Conservation (phyloP, 176 grass and related monocot genomes). For the Stipa capillata region DNA sequence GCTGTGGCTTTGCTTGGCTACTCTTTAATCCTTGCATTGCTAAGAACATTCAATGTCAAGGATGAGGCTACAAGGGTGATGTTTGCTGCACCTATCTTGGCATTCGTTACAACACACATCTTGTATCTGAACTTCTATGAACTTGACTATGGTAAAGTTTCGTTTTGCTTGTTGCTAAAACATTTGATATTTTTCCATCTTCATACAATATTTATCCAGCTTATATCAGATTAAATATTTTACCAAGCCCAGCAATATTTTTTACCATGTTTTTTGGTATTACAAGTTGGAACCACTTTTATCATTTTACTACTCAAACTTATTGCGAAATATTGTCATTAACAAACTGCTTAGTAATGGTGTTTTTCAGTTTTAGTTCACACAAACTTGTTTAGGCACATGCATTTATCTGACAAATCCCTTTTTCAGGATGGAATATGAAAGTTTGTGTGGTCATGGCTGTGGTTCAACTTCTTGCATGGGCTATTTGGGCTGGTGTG, state of each 20-base stretch:
- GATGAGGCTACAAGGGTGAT: constrained; percentile 95
- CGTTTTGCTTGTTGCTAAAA: background rate
- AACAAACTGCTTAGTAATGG: background rate
- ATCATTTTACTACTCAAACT: background rate
- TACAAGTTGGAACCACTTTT: background rate
- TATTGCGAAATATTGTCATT: background rate
- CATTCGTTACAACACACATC: constrained; percentile 93
- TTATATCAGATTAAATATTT: background rate
- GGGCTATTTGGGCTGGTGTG: constrained; percentile 70
- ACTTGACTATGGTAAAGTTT: constrained; percentile 70
- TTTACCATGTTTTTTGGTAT: constrained; percentile 11
- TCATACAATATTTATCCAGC: background rate
- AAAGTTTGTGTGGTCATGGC: constrained; percentile 87
- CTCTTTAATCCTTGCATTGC: constrained; percentile 72
- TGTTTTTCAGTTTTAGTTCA: background rate
- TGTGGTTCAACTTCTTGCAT: constrained; percentile 62
- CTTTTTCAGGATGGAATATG: constrained; percentile 89
- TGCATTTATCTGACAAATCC: background rate
- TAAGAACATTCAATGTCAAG: constrained; percentile 84
- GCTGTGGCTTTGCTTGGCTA: constrained; percentile 82
- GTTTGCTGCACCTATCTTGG: constrained; percentile 84
- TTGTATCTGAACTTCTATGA: constrained; percentile 96
- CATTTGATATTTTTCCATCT: background rate
- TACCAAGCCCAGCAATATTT: background rate
- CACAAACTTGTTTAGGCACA: background rate